Percentiles rank a stretch among this genome's conserved stretches.
These are phyloP conservation scores for Chlorella sp. DNA, from an alignment of 139 green algal genomes.

Conservation along the genomic window DNA sequence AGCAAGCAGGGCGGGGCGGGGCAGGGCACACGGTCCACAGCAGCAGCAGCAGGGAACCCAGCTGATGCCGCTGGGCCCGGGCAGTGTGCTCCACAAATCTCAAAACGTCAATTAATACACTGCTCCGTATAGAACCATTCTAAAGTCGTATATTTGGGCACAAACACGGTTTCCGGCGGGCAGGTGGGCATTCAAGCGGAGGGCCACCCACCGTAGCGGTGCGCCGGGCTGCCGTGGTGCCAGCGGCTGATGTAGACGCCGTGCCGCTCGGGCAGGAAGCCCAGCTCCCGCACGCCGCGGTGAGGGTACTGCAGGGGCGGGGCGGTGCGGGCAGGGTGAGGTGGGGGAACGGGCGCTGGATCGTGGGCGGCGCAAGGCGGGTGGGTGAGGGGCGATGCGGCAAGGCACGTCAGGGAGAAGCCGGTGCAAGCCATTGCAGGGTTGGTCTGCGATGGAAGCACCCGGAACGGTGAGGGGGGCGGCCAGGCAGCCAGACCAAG, in stretches of 20 bases:
- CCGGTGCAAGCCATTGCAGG: background rate
- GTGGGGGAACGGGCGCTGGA: background rate
- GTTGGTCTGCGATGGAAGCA: background rate
- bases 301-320: constrained; percentile 68
- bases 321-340: background rate
- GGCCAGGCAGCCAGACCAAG: too few relatives aligned
- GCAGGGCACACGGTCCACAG: too few relatives aligned
- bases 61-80: too few relatives aligned
- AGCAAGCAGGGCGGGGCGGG: too few relatives aligned
- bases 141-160: too few relatives aligned
- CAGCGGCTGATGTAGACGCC: constrained; percentile 77
- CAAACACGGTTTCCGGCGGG: too few relatives aligned
- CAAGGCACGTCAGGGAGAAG: background rate
- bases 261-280: constrained; percentile 71
- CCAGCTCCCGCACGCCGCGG: constrained; percentile 79
- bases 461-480: background rate
- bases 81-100: too few relatives aligned
- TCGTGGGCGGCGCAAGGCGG: background rate
- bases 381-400: background rate
- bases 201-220: constrained; percentile 70
- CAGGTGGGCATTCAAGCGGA: too few relatives aligned
- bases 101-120: too few relatives aligned
- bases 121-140: too few relatives aligned
- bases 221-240: constrained; percentile 88
- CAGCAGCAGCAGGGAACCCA: too few relatives aligned